phyloP scores from a whole-genome alignment of 768 basidiomycete species.

The Glaciozyma martinii region DNA sequence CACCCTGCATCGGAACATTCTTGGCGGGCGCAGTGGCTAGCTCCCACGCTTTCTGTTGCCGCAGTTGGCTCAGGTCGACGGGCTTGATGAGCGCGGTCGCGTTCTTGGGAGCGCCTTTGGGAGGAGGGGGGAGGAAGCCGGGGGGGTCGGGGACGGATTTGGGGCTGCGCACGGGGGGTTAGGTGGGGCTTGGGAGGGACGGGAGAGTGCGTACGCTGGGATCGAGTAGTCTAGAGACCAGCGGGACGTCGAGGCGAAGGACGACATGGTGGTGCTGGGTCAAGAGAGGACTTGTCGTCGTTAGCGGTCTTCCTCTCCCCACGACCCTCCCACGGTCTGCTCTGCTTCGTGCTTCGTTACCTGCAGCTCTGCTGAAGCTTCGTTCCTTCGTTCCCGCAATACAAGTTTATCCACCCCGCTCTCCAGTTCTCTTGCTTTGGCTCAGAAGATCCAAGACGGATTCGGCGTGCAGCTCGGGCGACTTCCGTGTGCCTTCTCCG shows the following conservation, averaged over 20 bases:
- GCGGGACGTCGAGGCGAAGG: not conserved
- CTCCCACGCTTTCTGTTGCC: constrained; percentile 31
- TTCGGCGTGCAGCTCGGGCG: too few species aligned
- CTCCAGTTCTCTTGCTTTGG: too few species aligned
- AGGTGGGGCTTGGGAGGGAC: not conserved
- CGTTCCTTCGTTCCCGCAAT: too few species aligned
- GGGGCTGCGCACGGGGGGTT: not conserved
- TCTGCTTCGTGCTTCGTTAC: too few species aligned
- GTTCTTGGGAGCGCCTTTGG: constrained; percentile 7
- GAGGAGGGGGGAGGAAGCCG: constrained; percentile 5
- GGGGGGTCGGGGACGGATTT: constrained; percentile 13
- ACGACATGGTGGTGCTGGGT: too few species aligned
- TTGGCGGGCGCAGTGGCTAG: constrained; percentile 34
- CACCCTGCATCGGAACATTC: constrained; percentile 35
- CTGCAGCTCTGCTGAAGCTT: too few species aligned
- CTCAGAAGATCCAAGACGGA: too few species aligned
- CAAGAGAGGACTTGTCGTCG: too few species aligned
- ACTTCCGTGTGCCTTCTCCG: too few species aligned
- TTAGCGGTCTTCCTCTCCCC: too few species aligned
- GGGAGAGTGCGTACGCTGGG: not conserved
- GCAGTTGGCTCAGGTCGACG: constrained; percentile 20
- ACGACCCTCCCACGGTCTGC: too few species aligned
- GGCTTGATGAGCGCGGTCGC: constrained; percentile 2
- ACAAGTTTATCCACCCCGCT: too few species aligned
- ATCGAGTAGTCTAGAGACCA: constrained; percentile 18